Evolutionary conservation across 2,329 filamentous ascomycete genomes (phyloP).

Genomic region (Magnaporthiopsis rhizophila): DNA sequence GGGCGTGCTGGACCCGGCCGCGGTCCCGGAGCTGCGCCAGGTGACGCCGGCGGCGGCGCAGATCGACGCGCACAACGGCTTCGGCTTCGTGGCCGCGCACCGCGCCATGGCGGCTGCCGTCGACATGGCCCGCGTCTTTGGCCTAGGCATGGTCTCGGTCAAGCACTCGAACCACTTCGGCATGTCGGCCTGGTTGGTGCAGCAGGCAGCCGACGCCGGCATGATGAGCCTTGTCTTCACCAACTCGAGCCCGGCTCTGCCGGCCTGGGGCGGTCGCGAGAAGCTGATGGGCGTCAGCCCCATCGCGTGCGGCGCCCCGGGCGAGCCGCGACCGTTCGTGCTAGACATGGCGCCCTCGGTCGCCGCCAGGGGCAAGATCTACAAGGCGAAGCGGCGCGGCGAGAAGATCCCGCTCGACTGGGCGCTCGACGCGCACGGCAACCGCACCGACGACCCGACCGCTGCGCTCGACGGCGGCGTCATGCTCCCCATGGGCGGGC

Average conservation of each 20-base stretch:
- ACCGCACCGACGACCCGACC: slow-evolving; percentile 62
- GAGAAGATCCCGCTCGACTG: slow-evolving; percentile 66
- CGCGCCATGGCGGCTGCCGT: slow-evolving; percentile 57
- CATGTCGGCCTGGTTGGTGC: slow-evolving; percentile 75
- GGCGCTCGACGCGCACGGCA: slow-evolving; percentile 66
- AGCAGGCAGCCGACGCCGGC: slow-evolving; percentile 63
- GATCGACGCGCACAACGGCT: slow-evolving; percentile 21
- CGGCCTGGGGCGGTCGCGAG: slow-evolving; percentile 59
- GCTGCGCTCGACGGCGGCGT: slow-evolving; percentile 61
- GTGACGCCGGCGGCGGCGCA: slow-evolving; percentile 20
- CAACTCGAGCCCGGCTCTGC: slow-evolving; percentile 64
- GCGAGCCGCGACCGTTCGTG: slow-evolving; percentile 52
- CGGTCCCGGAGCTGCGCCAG: slow-evolving; percentile 12
- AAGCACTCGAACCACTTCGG: slow-evolving; percentile 77
- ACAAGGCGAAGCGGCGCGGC: slow-evolving; percentile 58
- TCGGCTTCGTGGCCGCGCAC: slow-evolving; percentile 21
- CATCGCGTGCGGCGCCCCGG: slow-evolving; percentile 68
- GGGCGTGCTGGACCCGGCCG: slow-evolving; percentile 15
- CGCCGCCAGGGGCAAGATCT: slow-evolving; percentile 64
- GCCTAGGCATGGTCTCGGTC: slow-evolving; percentile 69
- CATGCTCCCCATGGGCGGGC: slow-evolving; percentile 80
- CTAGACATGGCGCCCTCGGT: slow-evolving; percentile 68
- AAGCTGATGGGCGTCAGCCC: slow-evolving; percentile 69
- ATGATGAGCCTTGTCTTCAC: slow-evolving; percentile 67
- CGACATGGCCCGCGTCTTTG: slow-evolving; percentile 53